Evolutionary conservation across 2,329 filamentous ascomycete genomes (phyloP), one percentile per base, ranked within the genome.

Genomic region (Aspergillus cejpii): DNA sequence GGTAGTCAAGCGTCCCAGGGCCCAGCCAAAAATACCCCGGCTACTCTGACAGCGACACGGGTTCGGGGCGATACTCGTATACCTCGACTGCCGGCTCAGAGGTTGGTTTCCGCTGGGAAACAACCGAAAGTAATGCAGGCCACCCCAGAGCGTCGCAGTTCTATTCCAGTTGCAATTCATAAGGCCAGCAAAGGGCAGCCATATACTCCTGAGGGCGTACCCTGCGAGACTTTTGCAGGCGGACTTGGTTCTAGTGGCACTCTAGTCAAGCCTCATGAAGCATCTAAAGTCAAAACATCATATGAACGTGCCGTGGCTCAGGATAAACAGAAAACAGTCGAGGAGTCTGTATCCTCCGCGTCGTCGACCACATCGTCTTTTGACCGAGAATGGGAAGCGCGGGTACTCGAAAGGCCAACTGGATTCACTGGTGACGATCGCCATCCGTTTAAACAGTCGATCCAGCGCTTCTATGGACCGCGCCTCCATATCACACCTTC

Each of bases 351-450:
- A 3, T 23, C 12, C 12, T 28, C 5, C 36, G 36, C 43, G 1
- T 37, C 39, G 21, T 49, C 46, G 23, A 24, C 4, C 10, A 48
- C 48, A 24, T 49, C 48, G 8, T 41, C 47, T 14, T 10, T 20
- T 1, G 41, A 41, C 23, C 39, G 37, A 17, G 21, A 34, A 10
- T 52, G 47, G 45, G 44, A 45, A 19, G 10, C 15, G 17, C 6
- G 61, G 54, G 64, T 68, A 36, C 56, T 67, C 8, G 67, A 71
- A 17, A 46, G 43, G 14, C 53, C 50, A 17, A 51, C 44, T 36
- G 45, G 50, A 8, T 52, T 56, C 31, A 60, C 55, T 23, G 59
- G 60, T 4, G 53, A 61, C 24, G 58, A 56, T 43, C 51, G 51
- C 12, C 52, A 47, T 21, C 37, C 14, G 3, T 34, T 47, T 10